Evolutionary conservation across 768 basidiomycete species (phyloP), one percentile per base, ranked within the genome.

Genomic region (Tylopilus sp.): DNA sequence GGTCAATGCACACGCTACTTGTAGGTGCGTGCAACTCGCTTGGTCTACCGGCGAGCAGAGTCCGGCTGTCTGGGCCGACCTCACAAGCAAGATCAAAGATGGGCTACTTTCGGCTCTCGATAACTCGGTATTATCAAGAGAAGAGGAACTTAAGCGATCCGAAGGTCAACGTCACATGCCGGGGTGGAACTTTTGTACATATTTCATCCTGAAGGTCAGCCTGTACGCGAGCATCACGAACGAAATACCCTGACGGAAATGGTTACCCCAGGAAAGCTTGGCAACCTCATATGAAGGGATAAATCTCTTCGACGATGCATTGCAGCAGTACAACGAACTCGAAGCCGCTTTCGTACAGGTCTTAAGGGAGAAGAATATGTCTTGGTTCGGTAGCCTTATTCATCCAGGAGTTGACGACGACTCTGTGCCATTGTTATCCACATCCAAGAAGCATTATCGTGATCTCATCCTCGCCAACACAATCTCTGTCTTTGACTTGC

Each of bases 121-220:
- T 60, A 69, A 75, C 17, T 84, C 88, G 2, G 77, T 98, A 36
- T 70, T 78, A 10, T 82, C 83, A 51, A 79, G 92, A 15, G 91
- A 95, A 62, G 97, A 98, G 40, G 94, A 97, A 55, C 87, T 98
- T 3, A 86, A 79, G 60, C 81, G 91, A 33, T 91, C 90, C 0
- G 95, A 99, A 63, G 79, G 82, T 43, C 91, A 98, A 68, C 79
- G 91, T 49, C 80, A 87, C 60, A 89, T 94, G 82, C 92, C 93
- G 1, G 95, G 97, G 9, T 99, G 97, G 97, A 97, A 97, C 64
- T 99, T 97, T 65, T 95, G 94, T 67, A 94, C 89, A 0, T 98
- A 95, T 74, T 98, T 98, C 69, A 83, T 94, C 45, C 75, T 95
- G 33, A 99, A 98, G 83, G 95, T 92, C 48, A 50, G 75, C 46